Evolutionary conservation across 1,139 yeast genomes (phyloP).

Genomic region (Taphrina pruni): DNA sequence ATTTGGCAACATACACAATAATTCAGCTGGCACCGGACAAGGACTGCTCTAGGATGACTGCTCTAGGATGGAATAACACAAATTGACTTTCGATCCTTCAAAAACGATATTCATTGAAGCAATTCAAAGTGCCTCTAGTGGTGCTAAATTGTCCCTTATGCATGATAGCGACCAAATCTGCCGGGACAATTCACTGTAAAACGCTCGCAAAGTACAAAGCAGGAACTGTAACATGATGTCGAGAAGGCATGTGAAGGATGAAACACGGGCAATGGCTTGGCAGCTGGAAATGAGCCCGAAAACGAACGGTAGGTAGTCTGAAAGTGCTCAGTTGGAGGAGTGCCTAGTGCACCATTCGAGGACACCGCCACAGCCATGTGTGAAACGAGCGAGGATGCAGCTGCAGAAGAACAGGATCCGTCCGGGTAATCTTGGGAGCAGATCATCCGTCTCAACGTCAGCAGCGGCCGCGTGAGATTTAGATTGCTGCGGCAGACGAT

Average conservation of each 20-base stretch:
- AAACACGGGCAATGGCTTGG: neutral
- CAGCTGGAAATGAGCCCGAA: neutral
- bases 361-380: neutral
- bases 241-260: neutral
- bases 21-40: too few relatives aligned
- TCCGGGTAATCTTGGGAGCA: constrained; percentile 1
- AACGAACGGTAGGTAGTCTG: neutral
- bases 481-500: constrained; percentile 9
- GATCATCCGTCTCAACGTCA: neutral
- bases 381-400: neutral
- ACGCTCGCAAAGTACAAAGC: too few relatives aligned
- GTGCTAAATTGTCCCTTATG: too few relatives aligned
- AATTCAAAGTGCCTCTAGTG: too few relatives aligned
- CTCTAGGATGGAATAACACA: too few relatives aligned
- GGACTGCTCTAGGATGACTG: too few relatives aligned
- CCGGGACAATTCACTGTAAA: too few relatives aligned
- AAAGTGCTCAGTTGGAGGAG: neutral
- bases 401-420: neutral
- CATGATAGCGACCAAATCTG: too few relatives aligned
- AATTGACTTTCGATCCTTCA: too few relatives aligned
- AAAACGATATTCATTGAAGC: too few relatives aligned
- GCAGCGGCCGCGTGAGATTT: constrained; percentile 2
- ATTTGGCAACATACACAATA: neutral
- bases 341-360: neutral
- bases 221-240: neutral